Evolutionary conservation across 148 eudicot species (phyloP), one percentile per base, ranked within the genome.

Genomic region (Persicaria maculosa): DNA sequence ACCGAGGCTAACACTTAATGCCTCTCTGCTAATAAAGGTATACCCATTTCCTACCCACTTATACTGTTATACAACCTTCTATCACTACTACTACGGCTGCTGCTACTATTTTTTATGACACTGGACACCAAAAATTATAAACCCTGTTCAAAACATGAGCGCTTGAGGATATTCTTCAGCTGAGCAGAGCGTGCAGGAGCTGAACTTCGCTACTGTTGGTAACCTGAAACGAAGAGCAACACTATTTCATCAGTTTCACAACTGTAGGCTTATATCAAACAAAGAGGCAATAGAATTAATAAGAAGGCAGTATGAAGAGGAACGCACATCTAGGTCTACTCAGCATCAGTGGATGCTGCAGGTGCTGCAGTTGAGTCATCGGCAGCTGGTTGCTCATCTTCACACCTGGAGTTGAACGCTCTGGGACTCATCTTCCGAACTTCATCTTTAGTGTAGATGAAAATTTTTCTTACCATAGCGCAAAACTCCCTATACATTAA

Each of bases 401-500:
- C 93, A 17, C 81, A 84, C 80, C 69, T 84, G 9, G 86, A 77
- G 77, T 77, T 83, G 36, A 91, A 78, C 43, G 88, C 70, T 78
- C 85, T 80, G 0, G 93, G 93, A 69, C 85, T 86, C 99, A 95
- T 90, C 74, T 85, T 83, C 77, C 90, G 92, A 31, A 92, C 92
- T 81, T 95, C 99, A 47, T 92, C 99, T 79, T 83, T 95, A 0
- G 97, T 95, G 74, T 90, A 93, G 74, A 95, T 89, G 79, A 78
- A 86, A 43, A 95, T 87, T 83, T 95, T 95, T 47, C 92, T 89
- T 43, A 88, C 99, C 97, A 95, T 95, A 72, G 80, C 79, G 82
- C 93, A 86, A 74, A 95, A 95, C 79, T 95, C 99, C 82, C 99
- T 95, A 83, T 12, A 75, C 72, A 55, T n/a, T 36, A 74, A 31